Conservation (phyloP, 2,329 filamentous ascomycete species). For the Clathrospora elynae region DNA sequence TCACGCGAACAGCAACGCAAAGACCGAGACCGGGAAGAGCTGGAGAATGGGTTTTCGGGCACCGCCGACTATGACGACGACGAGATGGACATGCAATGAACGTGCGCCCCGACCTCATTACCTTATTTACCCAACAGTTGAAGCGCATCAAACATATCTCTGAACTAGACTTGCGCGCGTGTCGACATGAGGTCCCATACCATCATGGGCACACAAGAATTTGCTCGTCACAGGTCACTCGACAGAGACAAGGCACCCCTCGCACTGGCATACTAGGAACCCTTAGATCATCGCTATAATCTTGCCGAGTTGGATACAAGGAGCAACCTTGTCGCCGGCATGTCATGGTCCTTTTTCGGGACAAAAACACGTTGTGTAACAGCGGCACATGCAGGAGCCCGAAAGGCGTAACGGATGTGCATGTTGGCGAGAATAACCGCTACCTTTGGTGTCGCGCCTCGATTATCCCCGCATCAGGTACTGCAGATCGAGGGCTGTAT, state of each 20-base stretch:
- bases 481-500: too few species aligned
- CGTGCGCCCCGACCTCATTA: neutral
- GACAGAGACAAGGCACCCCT: too few species aligned
- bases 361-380: slow-evolving; percentile 14
- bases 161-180: too few species aligned
- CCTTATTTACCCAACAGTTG: too few species aligned
- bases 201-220: neutral
- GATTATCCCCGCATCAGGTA: neutral
- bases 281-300: neutral
- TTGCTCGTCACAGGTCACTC: too few species aligned
- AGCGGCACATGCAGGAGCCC: slow-evolving; percentile 9
- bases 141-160: neutral
- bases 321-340: slow-evolving; percentile 1
- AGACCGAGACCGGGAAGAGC: slow-evolving; percentile 75
- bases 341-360: slow-evolving; percentile 6
- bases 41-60: slow-evolving; percentile 58
- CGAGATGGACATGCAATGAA: slow-evolving; percentile 48
- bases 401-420: slow-evolving; percentile 8
- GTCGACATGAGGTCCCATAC: neutral
- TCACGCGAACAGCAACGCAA: slow-evolving; percentile 77
- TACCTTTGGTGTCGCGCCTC: too few species aligned
- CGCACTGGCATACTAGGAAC: neutral
- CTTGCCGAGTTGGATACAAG: neutral
- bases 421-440: neutral
- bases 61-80: slow-evolving; percentile 66